Evolutionary conservation across 805 yeast species (phyloP).

Genomic region (Candida manassasensis): DNA sequence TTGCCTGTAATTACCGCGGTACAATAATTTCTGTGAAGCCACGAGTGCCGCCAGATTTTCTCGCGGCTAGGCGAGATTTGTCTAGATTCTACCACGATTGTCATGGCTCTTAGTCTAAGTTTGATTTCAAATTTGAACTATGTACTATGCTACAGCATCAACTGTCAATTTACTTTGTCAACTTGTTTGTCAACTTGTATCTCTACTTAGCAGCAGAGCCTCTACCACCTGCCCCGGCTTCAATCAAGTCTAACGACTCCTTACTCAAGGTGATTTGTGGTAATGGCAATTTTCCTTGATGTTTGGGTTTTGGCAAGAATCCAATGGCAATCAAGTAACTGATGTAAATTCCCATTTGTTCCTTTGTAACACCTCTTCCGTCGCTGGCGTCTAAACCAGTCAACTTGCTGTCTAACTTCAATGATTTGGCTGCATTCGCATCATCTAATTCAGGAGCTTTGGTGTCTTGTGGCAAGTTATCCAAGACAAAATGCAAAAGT

Average conservation of each 20-base stretch:
- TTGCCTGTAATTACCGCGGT: too few species aligned
- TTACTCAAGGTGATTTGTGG: constrained; percentile 55
- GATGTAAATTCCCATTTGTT: constrained; percentile 70
- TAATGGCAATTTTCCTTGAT: constrained; percentile 34
- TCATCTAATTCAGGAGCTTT: constrained; percentile 96
- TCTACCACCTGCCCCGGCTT: constrained; percentile 72
- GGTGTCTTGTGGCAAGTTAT: constrained; percentile 83
- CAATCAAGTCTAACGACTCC: constrained; percentile 52
- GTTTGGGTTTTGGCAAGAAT: constrained; percentile 63
- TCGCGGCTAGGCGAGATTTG: too few species aligned
- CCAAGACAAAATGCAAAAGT: constrained; percentile 87
- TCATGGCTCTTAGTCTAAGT: too few species aligned
- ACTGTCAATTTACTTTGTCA: too few species aligned
- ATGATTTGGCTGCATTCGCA: constrained; percentile 65
- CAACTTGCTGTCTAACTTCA: constrained; percentile 56
- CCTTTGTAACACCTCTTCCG: constrained; percentile 71
- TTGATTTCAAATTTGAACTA: too few species aligned
- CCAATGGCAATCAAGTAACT: constrained; percentile 78
- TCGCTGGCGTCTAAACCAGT: constrained; percentile 61
- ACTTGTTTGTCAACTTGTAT: too few species aligned
- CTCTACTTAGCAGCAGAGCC: constrained; percentile 52
- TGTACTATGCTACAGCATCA: too few species aligned
- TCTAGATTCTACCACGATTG: too few species aligned
- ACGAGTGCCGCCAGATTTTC: too few species aligned
- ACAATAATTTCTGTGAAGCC: too few species aligned